Evolutionary conservation across 176 grass and related monocot species (phyloP), one percentile per base, ranked within the genome.

Genomic region (Dactylis glomerata): DNA sequence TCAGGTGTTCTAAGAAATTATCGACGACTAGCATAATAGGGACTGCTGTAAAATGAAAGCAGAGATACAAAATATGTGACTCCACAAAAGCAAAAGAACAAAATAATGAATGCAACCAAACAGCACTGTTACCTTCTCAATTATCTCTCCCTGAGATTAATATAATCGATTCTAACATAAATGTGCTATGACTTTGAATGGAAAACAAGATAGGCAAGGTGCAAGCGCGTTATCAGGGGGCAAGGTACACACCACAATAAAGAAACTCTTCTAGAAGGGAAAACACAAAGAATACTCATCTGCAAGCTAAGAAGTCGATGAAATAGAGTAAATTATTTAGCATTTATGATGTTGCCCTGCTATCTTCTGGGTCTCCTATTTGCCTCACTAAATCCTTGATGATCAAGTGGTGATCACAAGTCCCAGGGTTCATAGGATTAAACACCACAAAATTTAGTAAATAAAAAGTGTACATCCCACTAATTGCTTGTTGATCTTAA

Each of bases 1-100:
- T 61, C 26, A 51, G 22, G 49, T 58, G 78, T 32, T 11, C 33
- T 56, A 55, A 82, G 26, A 86, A 89, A 65, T 22, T 37, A 76
- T 40, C 15, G 10, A 36, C 20, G 11, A 10, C 22, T 62, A 41
- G 41, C 28, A 36, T 73, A 78, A 73, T 24, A 79, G 6, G 16
- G 5, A 16, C 30, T 74, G 15, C 22, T 75, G 34, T 66, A 8
- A 89, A 58, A 85, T 40, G 47, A 13, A 28, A 75, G 28, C 12
- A 6, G 59, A 65, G 28, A 66, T 49, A 37, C 17, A 73, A 73
- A 57, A 78, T 30, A 68, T 69, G 75, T 49, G 66, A 30, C 20
- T 31, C 40, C 17, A 5, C 38, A 74, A 32, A 32, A 44, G 12
- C 12, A 76, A 68, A 42, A 45, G 9, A 62, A 54, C 15, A 82